Conservation (phyloP, 805 yeast species). For the Myxozyma neglecta region DNA sequence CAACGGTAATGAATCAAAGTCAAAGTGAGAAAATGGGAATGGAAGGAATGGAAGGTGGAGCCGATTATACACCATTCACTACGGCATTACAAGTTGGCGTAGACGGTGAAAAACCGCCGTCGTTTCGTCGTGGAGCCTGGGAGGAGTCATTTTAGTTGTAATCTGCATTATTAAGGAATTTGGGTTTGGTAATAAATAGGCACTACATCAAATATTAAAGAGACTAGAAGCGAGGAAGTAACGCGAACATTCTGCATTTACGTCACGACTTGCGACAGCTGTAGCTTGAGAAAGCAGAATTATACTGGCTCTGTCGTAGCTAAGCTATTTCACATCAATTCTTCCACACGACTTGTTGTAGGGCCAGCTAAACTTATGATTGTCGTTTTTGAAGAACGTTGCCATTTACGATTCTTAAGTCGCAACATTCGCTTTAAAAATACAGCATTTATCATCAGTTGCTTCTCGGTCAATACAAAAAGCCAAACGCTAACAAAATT, state of each 20-base stretch:
- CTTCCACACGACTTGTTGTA: no score
- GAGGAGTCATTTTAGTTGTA: constrained; percentile 23
- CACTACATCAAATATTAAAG: neutral
- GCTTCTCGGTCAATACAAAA: no score
- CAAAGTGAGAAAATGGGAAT: constrained; percentile 1
- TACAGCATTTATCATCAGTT: no score
- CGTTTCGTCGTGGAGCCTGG: constrained; percentile 22
- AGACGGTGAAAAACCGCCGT: neutral
- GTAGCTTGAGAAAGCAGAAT: no score
- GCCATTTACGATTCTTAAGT: no score
- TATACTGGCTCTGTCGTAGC: no score
- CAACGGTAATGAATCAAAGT: neutral
- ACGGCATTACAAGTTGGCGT: neutral
- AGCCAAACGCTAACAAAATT: no score
- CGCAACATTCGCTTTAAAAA: no score
- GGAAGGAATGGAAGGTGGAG: constrained; percentile 22
- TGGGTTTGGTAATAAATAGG: neutral
- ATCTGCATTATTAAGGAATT: constrained; percentile 2
- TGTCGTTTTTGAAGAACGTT: no score
- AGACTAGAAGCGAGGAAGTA: no score
- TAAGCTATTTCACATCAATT: no score
- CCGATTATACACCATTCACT: constrained; percentile 9
- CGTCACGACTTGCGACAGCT: neutral
- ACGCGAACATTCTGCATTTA: neutral
- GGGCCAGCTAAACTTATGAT: no score